Evolutionary conservation across 768 basidiomycete genomes (phyloP).

Genomic region (Cytidiella melzeri): DNA sequence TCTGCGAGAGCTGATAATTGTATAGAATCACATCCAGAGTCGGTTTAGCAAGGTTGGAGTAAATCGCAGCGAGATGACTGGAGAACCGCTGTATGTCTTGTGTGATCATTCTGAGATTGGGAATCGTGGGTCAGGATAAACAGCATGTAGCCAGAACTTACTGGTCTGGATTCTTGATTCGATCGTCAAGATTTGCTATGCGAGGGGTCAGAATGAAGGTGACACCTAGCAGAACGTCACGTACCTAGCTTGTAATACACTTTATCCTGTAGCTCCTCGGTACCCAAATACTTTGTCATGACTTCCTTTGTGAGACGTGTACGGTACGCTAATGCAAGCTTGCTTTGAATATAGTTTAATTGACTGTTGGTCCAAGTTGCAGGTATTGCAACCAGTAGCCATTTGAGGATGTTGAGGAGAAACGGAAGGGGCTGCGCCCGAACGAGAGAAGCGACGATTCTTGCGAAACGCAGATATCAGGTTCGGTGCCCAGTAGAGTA

Average conservation of each 20-base stretch:
- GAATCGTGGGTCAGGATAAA: background rate
- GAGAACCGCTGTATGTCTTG: conserved; percentile 95
- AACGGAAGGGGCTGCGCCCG: conserved; percentile 77
- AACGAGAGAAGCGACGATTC: conserved; percentile 93
- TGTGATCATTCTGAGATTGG: conserved; percentile 80
- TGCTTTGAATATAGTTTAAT: conserved; percentile 91
- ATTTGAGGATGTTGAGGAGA: conserved; percentile 77
- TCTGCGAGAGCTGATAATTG: conserved; percentile 91
- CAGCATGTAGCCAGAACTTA: no score
- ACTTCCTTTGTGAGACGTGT: conserved; percentile 82
- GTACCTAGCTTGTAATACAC: conserved; percentile 89
- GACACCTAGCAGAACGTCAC: conserved; percentile 14
- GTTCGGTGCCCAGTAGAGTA: background rate
- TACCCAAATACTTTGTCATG: conserved; percentile 78
- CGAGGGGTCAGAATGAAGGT: background rate
- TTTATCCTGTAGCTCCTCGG: conserved; percentile 68
- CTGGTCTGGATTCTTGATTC: conserved; percentile 96
- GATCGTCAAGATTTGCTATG: conserved; percentile 86
- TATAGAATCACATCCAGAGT: conserved; percentile 89
- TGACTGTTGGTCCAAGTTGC: conserved; percentile 92
- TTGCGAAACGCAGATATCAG: conserved; percentile 22
- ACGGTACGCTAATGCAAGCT: conserved; percentile 83
- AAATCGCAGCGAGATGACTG: conserved; percentile 85
- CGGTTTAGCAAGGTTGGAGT: conserved; percentile 91
- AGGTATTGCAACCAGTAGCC: conserved; percentile 89